phyloP scores from a whole-genome alignment of 441 rosid species.

The Hypseocharis bilobata region DNA sequence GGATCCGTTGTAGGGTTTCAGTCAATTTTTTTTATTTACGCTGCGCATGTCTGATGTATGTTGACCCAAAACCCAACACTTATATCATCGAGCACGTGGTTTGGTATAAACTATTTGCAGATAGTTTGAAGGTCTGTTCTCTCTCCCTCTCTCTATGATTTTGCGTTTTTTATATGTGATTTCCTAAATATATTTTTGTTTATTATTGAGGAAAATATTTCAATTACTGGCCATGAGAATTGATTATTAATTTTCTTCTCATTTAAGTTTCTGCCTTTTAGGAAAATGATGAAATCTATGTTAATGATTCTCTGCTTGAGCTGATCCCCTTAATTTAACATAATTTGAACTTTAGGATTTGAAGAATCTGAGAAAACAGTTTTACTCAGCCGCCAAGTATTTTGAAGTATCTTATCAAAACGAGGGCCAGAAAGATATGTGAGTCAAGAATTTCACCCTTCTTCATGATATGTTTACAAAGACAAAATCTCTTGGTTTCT shows the following conservation, averaged over 20 bases:
- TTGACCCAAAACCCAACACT: too few species aligned
- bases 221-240: not conserved
- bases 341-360: slow-evolving; percentile 38
- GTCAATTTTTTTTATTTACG: too few species aligned
- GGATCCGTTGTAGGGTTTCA: too few species aligned
- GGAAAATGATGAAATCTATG: not conserved
- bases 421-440: slow-evolving; percentile 57
- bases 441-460: slow-evolving; percentile 17
- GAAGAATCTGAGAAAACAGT: slow-evolving; percentile 60
- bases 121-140: slow-evolving; percentile 48
- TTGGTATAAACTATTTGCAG: too few species aligned
- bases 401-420: slow-evolving; percentile 54
- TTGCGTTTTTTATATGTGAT: not conserved
- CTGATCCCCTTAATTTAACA: not conserved
- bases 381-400: slow-evolving; percentile 81
- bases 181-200: not conserved
- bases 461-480: not conserved
- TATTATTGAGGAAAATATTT: not conserved
- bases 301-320: not conserved
- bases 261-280: too few species aligned
- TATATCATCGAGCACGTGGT: too few species aligned
- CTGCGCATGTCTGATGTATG: too few species aligned
- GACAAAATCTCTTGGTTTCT: not conserved
- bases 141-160: not conserved
- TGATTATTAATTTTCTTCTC: not conserved